Percentiles rank a stretch among this genome's conserved stretches.
Conservation (phyloP, 192 early-diverging fungal genomes). For the Mortierella antarctica region DNA sequence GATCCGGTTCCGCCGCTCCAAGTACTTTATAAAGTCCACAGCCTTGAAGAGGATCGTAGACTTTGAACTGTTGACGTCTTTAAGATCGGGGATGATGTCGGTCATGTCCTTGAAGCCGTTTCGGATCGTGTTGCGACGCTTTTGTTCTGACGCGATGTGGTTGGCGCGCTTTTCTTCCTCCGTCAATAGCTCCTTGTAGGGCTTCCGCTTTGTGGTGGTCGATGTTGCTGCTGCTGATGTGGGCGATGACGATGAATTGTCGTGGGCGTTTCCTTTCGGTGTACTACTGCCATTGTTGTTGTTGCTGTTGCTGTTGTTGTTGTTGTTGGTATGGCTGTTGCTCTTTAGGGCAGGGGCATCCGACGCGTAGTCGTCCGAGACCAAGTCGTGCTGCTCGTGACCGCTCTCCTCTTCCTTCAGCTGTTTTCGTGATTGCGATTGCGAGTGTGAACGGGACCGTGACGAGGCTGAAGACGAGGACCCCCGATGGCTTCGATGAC, state of each 20-base stretch:
- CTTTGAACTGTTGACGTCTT: constrained; percentile 70
- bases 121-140: constrained; percentile 79
- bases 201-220: constrained; percentile 47
- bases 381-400: constrained; percentile 15
- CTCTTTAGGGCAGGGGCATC: not conserved
- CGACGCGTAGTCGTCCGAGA: constrained; percentile 26
- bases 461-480: constrained; percentile 8
- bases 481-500: not conserved
- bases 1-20: constrained; percentile 65
- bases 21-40: constrained; percentile 70
- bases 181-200: constrained; percentile 75
- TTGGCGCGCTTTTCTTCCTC: constrained; percentile 81
- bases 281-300: constrained; percentile 12
- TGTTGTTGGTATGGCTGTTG: not conserved
- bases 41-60: constrained; percentile 75
- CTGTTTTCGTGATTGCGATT: not conserved
- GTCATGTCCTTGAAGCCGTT: constrained; percentile 91
- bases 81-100: constrained; percentile 85
- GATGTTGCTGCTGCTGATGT: constrained; percentile 2
- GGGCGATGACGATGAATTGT: not conserved
- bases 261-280: not conserved
- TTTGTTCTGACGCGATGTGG: constrained; percentile 82
- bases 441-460: not conserved
- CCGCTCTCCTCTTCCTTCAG: not conserved
- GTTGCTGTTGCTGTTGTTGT: not conserved